phyloP scores from a whole-genome alignment of 2,329 filamentous ascomycete species.

The Cercospora canescens region DNA sequence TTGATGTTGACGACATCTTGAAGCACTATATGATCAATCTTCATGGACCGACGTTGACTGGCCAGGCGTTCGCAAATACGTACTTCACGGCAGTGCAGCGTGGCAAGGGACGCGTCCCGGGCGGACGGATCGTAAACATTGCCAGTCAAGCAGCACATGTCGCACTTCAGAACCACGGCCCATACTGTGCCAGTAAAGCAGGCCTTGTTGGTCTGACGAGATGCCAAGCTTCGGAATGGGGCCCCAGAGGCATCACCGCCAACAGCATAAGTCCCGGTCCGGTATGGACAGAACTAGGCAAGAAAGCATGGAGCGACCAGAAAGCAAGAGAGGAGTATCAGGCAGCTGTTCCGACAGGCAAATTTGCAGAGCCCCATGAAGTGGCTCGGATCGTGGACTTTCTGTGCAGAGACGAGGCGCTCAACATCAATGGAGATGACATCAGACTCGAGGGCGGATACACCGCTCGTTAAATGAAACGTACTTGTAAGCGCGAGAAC shows the following conservation, averaged over 20 bases:
- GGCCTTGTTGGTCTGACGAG: constrained; percentile 47
- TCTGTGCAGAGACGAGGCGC: constrained; percentile 36
- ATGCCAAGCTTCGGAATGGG: constrained; percentile 52
- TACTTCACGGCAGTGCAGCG: constrained; percentile 35
- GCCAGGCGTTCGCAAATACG: constrained; percentile 47
- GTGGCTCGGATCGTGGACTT: constrained; percentile 68
- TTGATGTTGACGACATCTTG: constrained; percentile 45
- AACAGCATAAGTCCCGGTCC: constrained; percentile 50
- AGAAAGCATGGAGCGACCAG: constrained; percentile 37
- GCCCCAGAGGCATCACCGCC: constrained; percentile 45
- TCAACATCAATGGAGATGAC: constrained; percentile 42
- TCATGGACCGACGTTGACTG: constrained; percentile 47
- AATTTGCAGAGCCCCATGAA: constrained; percentile 45
- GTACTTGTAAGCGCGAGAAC: neutral
- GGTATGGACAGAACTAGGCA: constrained; percentile 49
- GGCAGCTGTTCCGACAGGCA: constrained; percentile 30
- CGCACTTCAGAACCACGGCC: constrained; percentile 47
- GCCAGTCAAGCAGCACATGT: constrained; percentile 50
- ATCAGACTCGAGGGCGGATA: constrained; percentile 39
- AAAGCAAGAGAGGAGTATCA: constrained; percentile 29
- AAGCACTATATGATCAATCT: constrained; percentile 49
- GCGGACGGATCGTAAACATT: constrained; percentile 49
- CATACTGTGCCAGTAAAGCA: constrained; percentile 52
- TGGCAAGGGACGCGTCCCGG: constrained; percentile 17
- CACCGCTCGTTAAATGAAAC: constrained; percentile 21